Evolutionary conservation across 2,329 filamentous ascomycete genomes (phyloP), one percentile per base, ranked within the genome.

Genomic region (Rosellinia necatrix): DNA sequence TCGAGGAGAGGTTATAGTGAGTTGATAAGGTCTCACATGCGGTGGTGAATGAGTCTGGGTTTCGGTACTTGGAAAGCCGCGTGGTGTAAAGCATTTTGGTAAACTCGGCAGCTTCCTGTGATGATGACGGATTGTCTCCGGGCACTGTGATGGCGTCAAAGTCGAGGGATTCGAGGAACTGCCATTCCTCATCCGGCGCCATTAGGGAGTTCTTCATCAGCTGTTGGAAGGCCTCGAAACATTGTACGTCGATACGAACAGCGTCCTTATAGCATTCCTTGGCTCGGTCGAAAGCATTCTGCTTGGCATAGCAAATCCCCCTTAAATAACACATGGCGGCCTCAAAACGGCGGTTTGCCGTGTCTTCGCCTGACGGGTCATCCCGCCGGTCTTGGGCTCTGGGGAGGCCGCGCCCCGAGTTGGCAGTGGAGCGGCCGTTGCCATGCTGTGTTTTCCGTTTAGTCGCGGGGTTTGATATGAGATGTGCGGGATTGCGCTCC

Each of bases 181-280:
- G 83, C 83, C 93, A 91, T 71, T 97, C 92, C 73, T 97, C 92
- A 30, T 90, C 87, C 0, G 92, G 92, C 43, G 85, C 85, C 84
- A 99, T 89, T 59, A 99, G 81, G 17, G 90, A 90, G 75, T 99
- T 99, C 76, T 92, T 91, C 87, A 97, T 97, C 52, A 99, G 83
- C 76, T 97, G 92, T 67, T 97, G 92, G 70, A 99, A 97, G 0
- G 94, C 94, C 74, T 99, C 94, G 70, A 96, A 97, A 75, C 94
- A 99, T 72, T 96, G 92, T 3, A 97, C 92, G 70, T 99, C 94
- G 68, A 99, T 97, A 59, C 90, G 86, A 41, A 97, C 92, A 2
- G 94, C 94, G 67, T 96, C 91, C 76, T 97, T 97, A 81, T 97
- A 99, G 76, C 94, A 97, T 68, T 97, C 92, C 72, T 97, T 97